These are phyloP conservation scores for Leishmania aethiopica DNA, from an alignment of 208 protist genomes.

Conservation along the genomic window DNA sequence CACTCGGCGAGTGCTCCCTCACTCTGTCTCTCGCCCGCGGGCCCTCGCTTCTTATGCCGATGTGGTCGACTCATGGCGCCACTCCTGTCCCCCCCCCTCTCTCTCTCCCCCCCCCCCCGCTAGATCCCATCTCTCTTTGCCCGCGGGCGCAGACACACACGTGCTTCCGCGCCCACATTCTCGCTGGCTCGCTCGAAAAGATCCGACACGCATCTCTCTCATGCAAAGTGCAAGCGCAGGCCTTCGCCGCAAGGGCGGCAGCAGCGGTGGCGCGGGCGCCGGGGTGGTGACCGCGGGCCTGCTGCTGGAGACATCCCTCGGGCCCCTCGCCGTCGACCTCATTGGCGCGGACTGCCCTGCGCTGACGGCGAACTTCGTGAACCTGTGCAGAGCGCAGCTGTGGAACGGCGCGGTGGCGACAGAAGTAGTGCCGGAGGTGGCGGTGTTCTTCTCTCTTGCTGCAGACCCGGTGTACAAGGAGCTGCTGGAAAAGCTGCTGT, in stretches of 20 bases:
- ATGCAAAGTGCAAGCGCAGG: neutral
- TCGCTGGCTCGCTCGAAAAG: neutral
- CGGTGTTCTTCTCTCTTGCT: conserved; percentile 63
- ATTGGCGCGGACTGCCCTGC: conserved; percentile 66
- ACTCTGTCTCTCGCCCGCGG: neutral
- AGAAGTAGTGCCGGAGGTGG: conserved; percentile 64
- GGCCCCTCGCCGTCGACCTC: conserved; percentile 65
- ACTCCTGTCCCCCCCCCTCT: neutral
- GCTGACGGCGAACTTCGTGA: conserved; percentile 64
- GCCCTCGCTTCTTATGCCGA: neutral
- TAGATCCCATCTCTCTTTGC: neutral
- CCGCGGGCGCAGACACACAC: neutral
- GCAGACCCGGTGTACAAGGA: conserved; percentile 23
- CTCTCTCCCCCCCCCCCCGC: neutral
- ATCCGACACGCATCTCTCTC: neutral
- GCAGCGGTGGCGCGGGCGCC: neutral
- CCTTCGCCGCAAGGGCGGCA: neutral
- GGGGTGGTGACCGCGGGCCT: conserved; percentile 34
- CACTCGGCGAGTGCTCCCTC: neutral
- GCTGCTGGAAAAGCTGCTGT: conserved; percentile 1
- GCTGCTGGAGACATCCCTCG: conserved; percentile 72
- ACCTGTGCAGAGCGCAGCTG: conserved; percentile 64
- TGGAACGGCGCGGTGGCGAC: conserved; percentile 72
- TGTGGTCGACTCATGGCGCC: neutral
- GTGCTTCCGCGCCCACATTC: neutral